These are phyloP conservation scores for Fagopyrum tataricum DNA, from an alignment of 148 eudicot genomes.

Conservation along the genomic window DNA sequence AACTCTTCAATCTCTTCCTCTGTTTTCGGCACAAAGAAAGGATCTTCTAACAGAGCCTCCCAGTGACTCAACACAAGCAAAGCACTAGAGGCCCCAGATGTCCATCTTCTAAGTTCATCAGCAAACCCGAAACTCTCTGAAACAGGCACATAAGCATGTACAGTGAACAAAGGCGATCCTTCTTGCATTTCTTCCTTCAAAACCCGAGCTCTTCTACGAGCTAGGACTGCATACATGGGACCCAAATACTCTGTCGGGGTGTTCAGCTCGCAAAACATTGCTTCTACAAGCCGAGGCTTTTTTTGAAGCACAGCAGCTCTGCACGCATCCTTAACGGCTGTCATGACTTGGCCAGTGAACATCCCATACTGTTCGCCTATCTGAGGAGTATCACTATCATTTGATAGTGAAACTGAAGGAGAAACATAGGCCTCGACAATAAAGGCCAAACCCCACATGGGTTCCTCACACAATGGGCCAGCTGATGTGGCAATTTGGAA, in stretches of 20 bases:
- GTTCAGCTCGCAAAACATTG: conserved; percentile 77
- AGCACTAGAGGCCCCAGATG: conserved; percentile 90
- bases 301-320: conserved; percentile 69
- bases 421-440: conserved; percentile 54
- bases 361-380: conserved; percentile 65
- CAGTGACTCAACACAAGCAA: conserved; percentile 86
- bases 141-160: conserved; percentile 80
- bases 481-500: conserved; percentile 85
- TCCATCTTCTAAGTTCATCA: conserved; percentile 82
- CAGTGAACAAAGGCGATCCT: conserved; percentile 84
- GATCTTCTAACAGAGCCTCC: conserved; percentile 82
- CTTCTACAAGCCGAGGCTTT: conserved; percentile 76
- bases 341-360: conserved; percentile 93
- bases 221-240: conserved; percentile 73
- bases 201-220: conserved; percentile 70
- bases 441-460: conserved; percentile 97
- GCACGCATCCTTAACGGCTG: conserved; percentile 82
- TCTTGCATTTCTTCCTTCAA: conserved; percentile 96
- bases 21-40: conserved; percentile 90
- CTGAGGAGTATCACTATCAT: conserved; percentile 32
- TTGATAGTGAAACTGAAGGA: conserved; percentile 25
- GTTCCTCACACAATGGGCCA: conserved; percentile 94
- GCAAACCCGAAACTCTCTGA: conserved; percentile 93
- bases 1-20: conserved; percentile 93
- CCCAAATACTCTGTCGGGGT: conserved; percentile 73